Evolutionary conservation across 495 filamentous ascomycete genomes (phyloP), one percentile per base, ranked within the genome.

Genomic region (Schizothecium vesticola): DNA sequence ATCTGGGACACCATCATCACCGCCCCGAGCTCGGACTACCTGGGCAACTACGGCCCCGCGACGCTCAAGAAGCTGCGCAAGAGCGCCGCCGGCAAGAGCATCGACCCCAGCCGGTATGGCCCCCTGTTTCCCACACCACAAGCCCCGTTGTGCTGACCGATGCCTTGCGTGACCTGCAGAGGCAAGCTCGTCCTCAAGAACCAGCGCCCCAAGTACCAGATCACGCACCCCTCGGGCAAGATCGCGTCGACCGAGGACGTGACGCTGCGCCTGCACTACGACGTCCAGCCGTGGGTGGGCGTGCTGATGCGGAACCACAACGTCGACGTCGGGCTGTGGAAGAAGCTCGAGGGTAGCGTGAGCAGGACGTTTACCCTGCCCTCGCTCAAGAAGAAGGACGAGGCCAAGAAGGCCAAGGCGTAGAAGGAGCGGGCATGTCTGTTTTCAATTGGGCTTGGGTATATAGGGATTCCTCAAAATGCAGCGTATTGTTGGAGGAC

Each of bases 261-360:
- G 65, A 90, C 87, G 31, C 80, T 99, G 61, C 84, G 85, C 64
- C 83, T 97, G 56, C 88, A 92, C 66, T 99, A 94, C 89, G 97
- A 97, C 83, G 91, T 97, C 68, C 95, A 99, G 86, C 95, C 95
- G 36, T 97, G 94, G 92, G 92, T 98, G 23, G 95, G 95, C 23
- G 81, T 89, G 24, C 78, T 98, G 80, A 88, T 88, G 28, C 97
- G 94, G 94, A 87, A 87, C 76, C 81, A 80, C 73, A 84, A 76
- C 75, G 67, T 76, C 75, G 84, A 89, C 74, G 71, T 83, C 74
- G 86, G 92, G 69, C 67, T 80, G 59, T 88, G 92, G 93, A 78
- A 87, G 77, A 77, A 82, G 72, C 71, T 92, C 62, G 78, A 78
- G 70, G 85, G 85, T 22, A 90, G 90, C 25, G 72, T 80, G 69